These are phyloP conservation scores for Allium sativum DNA, from an alignment of 106 monocot genomes.

Conservation along the genomic window DNA sequence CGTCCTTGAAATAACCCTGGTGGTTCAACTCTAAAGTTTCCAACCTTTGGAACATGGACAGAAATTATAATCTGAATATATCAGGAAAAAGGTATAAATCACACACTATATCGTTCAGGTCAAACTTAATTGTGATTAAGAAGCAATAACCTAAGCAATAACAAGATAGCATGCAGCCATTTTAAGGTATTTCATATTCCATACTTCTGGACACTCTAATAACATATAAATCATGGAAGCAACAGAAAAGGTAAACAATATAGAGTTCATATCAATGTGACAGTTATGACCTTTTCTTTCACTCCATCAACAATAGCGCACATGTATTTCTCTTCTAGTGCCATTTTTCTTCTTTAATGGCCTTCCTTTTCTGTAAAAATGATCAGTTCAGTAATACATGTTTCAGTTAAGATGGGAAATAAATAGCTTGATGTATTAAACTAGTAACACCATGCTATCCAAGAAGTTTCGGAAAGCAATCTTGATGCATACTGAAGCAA, in stretches of 20 bases:
- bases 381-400: no score
- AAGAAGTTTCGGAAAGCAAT: not conserved
- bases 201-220: not conserved
- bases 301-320: constrained; percentile 97
- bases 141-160: no score
- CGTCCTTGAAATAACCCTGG: constrained; percentile 93
- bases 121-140: not conserved
- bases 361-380: constrained; percentile 80
- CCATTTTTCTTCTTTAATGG: constrained; percentile 82
- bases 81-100: no score
- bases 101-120: no score
- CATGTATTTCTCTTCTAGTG: constrained; percentile 95
- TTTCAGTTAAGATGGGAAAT: no score
- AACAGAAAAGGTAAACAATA: not conserved
- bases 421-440: not conserved
- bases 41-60: constrained; percentile 46
- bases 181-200: not conserved
- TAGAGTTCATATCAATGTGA: no score
- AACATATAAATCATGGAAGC: not conserved
- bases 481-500: no score
- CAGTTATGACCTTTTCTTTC: constrained; percentile 58
- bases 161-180: not conserved
- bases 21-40: constrained; percentile 97
- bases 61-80: not conserved
- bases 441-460: not conserved